Evolutionary conservation across 176 grass and related monocot genomes (phyloP).

Genomic region (Juncus effusus): DNA sequence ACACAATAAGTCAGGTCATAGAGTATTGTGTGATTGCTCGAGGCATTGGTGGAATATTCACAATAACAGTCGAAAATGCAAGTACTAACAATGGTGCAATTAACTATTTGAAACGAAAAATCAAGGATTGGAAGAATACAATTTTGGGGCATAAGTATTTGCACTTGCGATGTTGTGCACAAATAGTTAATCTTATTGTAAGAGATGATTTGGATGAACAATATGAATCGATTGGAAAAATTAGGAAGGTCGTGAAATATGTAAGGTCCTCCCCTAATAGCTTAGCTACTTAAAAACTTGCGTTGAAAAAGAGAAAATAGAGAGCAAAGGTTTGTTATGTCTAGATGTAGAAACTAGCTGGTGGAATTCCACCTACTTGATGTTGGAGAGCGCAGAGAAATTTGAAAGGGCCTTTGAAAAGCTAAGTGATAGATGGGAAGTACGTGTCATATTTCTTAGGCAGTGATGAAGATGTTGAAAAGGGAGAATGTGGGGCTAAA

Average conservation of each 20-base stretch:
- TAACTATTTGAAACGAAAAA: neutral
- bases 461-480: neutral
- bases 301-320: neutral
- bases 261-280: neutral
- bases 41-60: neutral
- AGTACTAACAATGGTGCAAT: slow-evolving; percentile 7
- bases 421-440: slow-evolving; percentile 8
- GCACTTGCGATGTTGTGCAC: slow-evolving; percentile 11
- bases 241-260: neutral
- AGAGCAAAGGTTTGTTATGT: slow-evolving; percentile 8
- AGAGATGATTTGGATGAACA: slow-evolving; percentile 15
- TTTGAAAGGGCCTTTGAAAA: slow-evolving; percentile 15
- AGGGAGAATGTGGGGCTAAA: neutral
- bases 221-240: slow-evolving; percentile 2
- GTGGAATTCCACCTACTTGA: neutral
- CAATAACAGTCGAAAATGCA: slow-evolving; percentile 18
- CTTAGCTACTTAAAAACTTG: neutral
- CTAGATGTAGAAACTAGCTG: slow-evolving; percentile 14
- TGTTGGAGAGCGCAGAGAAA: slow-evolving; percentile 11
- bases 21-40: neutral
- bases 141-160: slow-evolving; percentile 8
- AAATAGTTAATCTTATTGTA: slow-evolving; percentile 26
- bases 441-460: neutral
- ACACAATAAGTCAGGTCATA: neutral
- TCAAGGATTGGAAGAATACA: slow-evolving; percentile 4